phyloP scores from a whole-genome alignment of 495 filamentous ascomycete species.

The Choiromyces venosus region DNA sequence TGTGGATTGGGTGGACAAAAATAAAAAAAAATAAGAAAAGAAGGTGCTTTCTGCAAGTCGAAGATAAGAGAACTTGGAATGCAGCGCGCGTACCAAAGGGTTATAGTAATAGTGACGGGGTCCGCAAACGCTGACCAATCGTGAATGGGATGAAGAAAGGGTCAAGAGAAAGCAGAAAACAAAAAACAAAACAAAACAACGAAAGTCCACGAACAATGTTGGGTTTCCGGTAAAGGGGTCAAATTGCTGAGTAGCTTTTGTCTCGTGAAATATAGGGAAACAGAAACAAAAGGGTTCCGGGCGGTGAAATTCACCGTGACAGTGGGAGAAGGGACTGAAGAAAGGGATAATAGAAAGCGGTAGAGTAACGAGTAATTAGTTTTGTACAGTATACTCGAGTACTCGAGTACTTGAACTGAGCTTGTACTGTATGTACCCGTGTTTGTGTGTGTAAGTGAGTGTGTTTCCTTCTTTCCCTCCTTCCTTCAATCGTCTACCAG shows the following conservation, averaged over 20 bases:
- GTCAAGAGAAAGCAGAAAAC: neutral
- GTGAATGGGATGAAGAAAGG: neutral
- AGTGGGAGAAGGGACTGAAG: neutral
- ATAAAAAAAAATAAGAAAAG: neutral
- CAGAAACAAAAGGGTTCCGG: neutral
- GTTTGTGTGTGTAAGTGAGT: neutral
- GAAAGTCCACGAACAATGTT: neutral
- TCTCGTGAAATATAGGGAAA: neutral
- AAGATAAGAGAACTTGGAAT: neutral
- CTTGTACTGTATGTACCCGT: neutral
- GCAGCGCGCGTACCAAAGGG: neutral
- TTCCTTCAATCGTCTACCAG: constrained; percentile 5
- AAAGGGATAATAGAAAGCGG: neutral
- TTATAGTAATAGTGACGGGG: neutral
- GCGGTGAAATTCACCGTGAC: neutral
- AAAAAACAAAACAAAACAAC: no score
- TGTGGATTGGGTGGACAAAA: neutral
- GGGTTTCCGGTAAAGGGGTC: neutral
- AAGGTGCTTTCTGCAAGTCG: neutral
- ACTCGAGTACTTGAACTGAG: neutral
- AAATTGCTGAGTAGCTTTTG: neutral
- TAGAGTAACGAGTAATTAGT: neutral
- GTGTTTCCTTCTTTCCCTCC: neutral
- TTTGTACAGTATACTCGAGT: no score
- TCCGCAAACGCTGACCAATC: neutral